Base-by-base conservation (phyloP, 1,139 yeast species). In the Nakaseomyces bracarensis region DNA sequence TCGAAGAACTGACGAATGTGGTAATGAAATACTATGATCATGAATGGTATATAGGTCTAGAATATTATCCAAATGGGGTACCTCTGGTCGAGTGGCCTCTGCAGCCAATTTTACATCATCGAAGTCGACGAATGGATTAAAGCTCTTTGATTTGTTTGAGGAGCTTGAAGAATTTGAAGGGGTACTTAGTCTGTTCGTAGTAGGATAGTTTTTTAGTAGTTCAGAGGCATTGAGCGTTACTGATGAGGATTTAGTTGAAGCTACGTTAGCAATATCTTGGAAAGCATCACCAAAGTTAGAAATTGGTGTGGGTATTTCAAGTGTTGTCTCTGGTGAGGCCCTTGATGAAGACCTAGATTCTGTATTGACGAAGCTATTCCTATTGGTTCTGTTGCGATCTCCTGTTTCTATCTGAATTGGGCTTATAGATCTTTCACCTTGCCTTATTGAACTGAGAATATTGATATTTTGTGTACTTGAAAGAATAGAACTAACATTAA, bases 1-100 rank as follows among this genome's bases (percentile, higher is more conserved):
- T 20, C 52, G 48, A 26, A 58, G 42, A 9, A 54, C 53, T 5
- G 58, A 46, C 3, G 57, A 46, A 42, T 55, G 55, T 2, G 58
- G 51, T 25, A 55, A 36, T 2, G 54, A 49, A 39, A 57, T 61
- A 4, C 49, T 44, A 11, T 49, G 55, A 33, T 54, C 55, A 33
- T 48, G 47, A 21, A 49, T 47, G 4, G 52, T 49, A 36, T 49
- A 54, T 4, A 54, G 41, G 7, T 52, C 53, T 11, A 54, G 33
- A 14, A 51, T 44, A 34, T 51, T 53, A 27, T 46, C 49, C 29
- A 54, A 26, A 39, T 53, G 52, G 10, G 43, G 30, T 19, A 41
- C 26, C 14, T 39, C 44, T 3, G 38, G 38, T 23, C 23, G 28
- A 4, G 29, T 35, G n/a, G 21, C 16, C 19, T 33, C 36, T 8